These are phyloP conservation scores for Trichoderma atrobrunneum DNA, from an alignment of 2,329 filamentous ascomycete species.

Conservation along the genomic window DNA sequence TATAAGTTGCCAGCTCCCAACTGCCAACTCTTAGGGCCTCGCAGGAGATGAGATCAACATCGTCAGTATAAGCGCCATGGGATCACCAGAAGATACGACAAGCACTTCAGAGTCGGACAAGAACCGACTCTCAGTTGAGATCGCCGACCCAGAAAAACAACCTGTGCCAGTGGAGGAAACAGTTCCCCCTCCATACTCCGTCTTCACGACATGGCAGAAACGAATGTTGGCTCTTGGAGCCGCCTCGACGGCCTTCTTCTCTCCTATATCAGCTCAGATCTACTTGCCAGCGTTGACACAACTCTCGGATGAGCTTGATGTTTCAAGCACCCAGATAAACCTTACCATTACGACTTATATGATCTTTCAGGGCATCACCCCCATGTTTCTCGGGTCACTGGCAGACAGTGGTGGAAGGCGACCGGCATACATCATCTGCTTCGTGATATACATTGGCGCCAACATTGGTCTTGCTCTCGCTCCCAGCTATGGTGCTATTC, in stretches of 20 bases:
- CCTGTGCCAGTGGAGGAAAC: background rate
- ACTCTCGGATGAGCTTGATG: constrained; percentile 46
- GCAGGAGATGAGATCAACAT: background rate
- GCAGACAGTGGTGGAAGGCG: constrained; percentile 54
- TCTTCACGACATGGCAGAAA: constrained; percentile 41
- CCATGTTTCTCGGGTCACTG: constrained; percentile 54
- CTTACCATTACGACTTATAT: constrained; percentile 55
- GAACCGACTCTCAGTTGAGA: background rate
- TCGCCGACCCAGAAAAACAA: constrained; percentile 22
- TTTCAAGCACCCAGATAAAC: constrained; percentile 44
- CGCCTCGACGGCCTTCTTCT: constrained; percentile 42
- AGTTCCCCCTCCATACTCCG: constrained; percentile 33
- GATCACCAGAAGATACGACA: background rate
- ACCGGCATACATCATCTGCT: constrained; percentile 53
- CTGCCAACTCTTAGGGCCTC: background rate
- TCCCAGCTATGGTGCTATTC: constrained; percentile 47
- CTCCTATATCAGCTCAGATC: constrained; percentile 48
- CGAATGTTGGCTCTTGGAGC: constrained; percentile 40
- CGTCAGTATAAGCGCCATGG: background rate
- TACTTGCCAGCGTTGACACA: constrained; percentile 53
- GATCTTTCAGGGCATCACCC: constrained; percentile 60
- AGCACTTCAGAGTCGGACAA: constrained; percentile 3
- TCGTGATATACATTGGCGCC: constrained; percentile 51
- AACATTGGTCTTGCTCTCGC: constrained; percentile 53
- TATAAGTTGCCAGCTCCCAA: background rate